Evolutionary conservation across 108 stramenopile genomes (phyloP).

Genomic region (Cylindrotheca fusiformis): DNA sequence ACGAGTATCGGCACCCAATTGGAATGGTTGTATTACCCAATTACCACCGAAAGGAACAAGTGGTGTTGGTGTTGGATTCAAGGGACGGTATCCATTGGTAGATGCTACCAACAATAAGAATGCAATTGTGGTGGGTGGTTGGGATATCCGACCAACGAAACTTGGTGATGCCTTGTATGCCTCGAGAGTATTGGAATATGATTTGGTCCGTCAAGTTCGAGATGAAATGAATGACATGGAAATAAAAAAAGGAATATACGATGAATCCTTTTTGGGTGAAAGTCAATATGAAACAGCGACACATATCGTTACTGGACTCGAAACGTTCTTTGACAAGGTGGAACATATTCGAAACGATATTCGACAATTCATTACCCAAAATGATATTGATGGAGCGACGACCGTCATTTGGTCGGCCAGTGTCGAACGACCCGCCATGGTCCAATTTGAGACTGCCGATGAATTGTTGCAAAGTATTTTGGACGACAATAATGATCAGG

Average conservation of each 20-base stretch:
- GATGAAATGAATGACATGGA: conserved; percentile 56
- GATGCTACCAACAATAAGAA: conserved; percentile 40
- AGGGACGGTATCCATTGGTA: conserved; percentile 39
- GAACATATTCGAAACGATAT: conserved; percentile 79
- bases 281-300: conserved; percentile 55
- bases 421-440: conserved; percentile 54
- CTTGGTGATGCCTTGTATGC: conserved; percentile 77
- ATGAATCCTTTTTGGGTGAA: conserved; percentile 71
- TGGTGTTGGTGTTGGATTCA: conserved; percentile 53
- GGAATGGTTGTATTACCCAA: conserved; percentile 84
- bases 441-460: conserved; percentile 41
- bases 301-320: conserved; percentile 43
- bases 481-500: conserved; percentile 33
- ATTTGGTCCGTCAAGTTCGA: conserved; percentile 75
- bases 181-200: conserved; percentile 72
- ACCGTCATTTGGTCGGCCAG: conserved; percentile 85
- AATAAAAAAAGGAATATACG: conserved; percentile 72
- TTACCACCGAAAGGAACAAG: conserved; percentile 41
- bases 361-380: conserved; percentile 50
- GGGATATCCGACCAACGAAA: conserved; percentile 65
- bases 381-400: conserved; percentile 59
- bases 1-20: conserved; percentile 56
- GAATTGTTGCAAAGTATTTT: conserved; percentile 51
- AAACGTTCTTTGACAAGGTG: conserved; percentile 39
- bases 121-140: conserved; percentile 61